Conservation (phyloP, 345 rosid genomes). For the Hevea brasiliensis region DNA sequence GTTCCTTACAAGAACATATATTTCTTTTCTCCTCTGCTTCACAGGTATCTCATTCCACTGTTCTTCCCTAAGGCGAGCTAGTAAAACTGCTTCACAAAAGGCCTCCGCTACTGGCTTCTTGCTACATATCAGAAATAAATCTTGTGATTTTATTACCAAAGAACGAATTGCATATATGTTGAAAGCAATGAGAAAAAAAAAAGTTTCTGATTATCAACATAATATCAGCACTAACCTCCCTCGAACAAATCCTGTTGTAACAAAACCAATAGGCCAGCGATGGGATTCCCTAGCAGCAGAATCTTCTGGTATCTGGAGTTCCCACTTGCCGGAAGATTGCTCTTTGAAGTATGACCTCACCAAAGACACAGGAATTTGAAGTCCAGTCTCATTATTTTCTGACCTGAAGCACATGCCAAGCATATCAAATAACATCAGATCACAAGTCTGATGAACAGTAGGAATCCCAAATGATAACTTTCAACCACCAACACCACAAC, state of each 20-base stretch:
- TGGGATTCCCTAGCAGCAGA: slow-evolving; percentile 39
- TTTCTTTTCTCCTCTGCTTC: slow-evolving; percentile 57
- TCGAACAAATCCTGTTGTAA: slow-evolving; percentile 73
- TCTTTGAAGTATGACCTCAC: slow-evolving; percentile 67
- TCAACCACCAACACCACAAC: too few species aligned
- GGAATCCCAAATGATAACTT: not conserved
- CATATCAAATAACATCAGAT: not conserved
- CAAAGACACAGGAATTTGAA: slow-evolving; percentile 52
- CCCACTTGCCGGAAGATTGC: slow-evolving; percentile 61
- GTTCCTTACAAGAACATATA: slow-evolving; percentile 73
- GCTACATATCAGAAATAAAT: slow-evolving; percentile 40
- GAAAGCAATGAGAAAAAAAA: not conserved
- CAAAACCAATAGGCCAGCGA: slow-evolving; percentile 80
- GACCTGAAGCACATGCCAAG: slow-evolving; percentile 38
- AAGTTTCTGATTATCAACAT: not conserved
- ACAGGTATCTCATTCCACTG: slow-evolving; percentile 61
- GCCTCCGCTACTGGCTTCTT: slow-evolving; percentile 65
- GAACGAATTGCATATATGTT: not conserved
- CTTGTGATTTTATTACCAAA: not conserved
- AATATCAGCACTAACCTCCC: slow-evolving; percentile 58
- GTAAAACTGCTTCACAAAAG: slow-evolving; percentile 60
- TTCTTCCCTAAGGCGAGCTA: slow-evolving; percentile 62
- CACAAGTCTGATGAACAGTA: not conserved
- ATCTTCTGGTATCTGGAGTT: slow-evolving; percentile 57
- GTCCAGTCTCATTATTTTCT: slow-evolving; percentile 36